Evolutionary conservation across 1,139 yeast species (phyloP), one percentile per base, ranked within the genome.

Genomic region (Arxiozyma telluris): DNA sequence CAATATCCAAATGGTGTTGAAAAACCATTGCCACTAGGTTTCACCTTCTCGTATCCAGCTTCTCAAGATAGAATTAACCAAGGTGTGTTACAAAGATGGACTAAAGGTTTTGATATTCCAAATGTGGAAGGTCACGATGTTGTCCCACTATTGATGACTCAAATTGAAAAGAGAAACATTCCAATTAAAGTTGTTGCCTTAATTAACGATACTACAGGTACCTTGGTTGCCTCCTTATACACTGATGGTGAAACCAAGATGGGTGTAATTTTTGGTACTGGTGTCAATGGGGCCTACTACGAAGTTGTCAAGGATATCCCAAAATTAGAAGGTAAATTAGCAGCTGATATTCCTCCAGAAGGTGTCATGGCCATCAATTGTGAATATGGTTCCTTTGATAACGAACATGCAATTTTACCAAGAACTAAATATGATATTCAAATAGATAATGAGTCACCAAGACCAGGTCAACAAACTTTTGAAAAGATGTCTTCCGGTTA

Each of bases 401-500:
- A 89, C 68, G 96, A 89, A 71, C 95, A 86, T 67, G 61, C 71
- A n/a, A 81, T 82, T 46, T 80, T 93, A 64, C 98, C 98, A 69
- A 82, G 97, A 75, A 91, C 96, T 59, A 83, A 83, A 69, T 91
- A 84, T 71, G 98, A 93, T 71, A 69, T 84, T 55, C 77, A 74
- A 62, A 84, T 93, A 60, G 98, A 93, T 72, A 76, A 74, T 47
- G 85, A 86, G 66, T 86, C 96, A 49, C 98, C 98, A 65, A 86
- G 97, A 75, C 98, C 98, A 53, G 91, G 93, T 61, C 96, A 91
- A 75, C 98, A 93, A 75, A 71, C 93, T 51, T 93, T 89, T 70
- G 98, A 93, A 76, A 93, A 93, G 77, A 90, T 93, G 97, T 89
- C 91, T 65, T 89, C 96, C 48, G 98, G 98, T 59, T 87, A 88